Conservation (phyloP, 75 land plant species). For the Adiantum capillusveneris region DNA sequence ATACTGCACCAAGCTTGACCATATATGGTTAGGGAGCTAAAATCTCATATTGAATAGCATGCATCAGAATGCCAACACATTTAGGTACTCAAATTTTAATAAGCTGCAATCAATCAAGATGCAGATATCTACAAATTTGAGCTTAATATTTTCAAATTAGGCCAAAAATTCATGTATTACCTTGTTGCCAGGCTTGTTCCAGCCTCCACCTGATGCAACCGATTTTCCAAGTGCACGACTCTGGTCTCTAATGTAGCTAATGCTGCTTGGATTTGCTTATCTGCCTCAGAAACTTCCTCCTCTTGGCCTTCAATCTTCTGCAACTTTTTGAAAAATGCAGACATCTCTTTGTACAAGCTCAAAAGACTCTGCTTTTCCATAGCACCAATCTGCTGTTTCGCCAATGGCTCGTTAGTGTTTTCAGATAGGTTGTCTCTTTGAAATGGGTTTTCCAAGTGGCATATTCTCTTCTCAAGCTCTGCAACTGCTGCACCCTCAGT, state of each 20-base stretch:
- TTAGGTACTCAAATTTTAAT: too few relatives aligned
- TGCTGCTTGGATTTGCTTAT: not conserved
- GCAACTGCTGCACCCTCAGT: not conserved
- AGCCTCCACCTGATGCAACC: conserved; percentile 23
- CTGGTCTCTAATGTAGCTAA: conserved; percentile 1
- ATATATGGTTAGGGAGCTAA: too few relatives aligned
- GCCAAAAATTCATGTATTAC: not conserved
- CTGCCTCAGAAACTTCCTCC: not conserved
- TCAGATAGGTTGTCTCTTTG: not conserved
- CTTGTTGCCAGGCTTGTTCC: conserved; percentile 13
- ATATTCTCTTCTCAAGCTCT: not conserved
- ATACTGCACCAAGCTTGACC: too few relatives aligned
- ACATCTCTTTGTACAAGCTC: conserved; percentile 6
- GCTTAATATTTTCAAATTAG: too few relatives aligned
- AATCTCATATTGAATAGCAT: too few relatives aligned
- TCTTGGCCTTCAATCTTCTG: conserved; percentile 4
- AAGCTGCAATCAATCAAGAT: too few relatives aligned
- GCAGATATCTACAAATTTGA: too few relatives aligned
- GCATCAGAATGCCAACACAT: too few relatives aligned
- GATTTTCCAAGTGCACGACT: conserved; percentile 12
- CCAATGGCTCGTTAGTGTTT: not conserved
- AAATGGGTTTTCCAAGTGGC: not conserved
- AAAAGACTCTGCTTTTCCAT: not conserved
- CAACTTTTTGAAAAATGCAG: not conserved
- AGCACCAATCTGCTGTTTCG: not conserved